phyloP scores from a whole-genome alignment of 306 rosid species.

The Casuarina equisetifolia region DNA sequence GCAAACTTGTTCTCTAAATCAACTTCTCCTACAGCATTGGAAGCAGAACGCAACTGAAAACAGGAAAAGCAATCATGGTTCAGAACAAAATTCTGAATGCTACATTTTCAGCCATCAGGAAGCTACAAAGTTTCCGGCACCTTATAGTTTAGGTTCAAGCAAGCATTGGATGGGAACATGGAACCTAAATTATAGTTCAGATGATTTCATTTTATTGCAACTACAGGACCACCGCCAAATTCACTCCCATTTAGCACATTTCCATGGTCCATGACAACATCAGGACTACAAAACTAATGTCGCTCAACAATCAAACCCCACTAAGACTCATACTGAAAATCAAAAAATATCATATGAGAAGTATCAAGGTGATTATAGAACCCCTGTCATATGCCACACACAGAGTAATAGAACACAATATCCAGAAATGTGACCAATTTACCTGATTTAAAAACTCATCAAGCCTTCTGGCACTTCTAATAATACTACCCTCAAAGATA shows the following conservation, averaged over 20 bases:
- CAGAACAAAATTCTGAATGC: background rate
- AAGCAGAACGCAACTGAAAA: slow-evolving; percentile 77
- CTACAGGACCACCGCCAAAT: too few relatives aligned
- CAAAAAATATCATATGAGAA: background rate
- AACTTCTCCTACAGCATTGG: slow-evolving; percentile 88
- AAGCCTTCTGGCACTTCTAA: slow-evolving; percentile 95
- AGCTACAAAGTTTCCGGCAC: background rate
- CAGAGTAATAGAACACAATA: background rate
- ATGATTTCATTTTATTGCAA: too few relatives aligned
- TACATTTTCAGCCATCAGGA: background rate
- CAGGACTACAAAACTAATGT: too few relatives aligned
- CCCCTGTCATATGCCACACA: background rate
- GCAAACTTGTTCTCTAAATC: slow-evolving; percentile 79
- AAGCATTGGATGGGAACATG: background rate
- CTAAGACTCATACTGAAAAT: background rate
- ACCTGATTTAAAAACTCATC: slow-evolving; percentile 98
- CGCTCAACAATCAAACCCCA: background rate
- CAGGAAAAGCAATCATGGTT: slow-evolving; percentile 12
- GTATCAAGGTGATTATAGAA: background rate
- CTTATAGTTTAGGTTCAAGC: background rate
- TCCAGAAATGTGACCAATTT: slow-evolving; percentile 10
- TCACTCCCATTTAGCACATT: too few relatives aligned
- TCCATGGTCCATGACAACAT: too few relatives aligned
- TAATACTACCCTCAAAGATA: slow-evolving; percentile 94
- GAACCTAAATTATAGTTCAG: background rate